Base-by-base conservation (phyloP, 2,329 filamentous ascomycete genomes). In the Exophiala sideris region DNA sequence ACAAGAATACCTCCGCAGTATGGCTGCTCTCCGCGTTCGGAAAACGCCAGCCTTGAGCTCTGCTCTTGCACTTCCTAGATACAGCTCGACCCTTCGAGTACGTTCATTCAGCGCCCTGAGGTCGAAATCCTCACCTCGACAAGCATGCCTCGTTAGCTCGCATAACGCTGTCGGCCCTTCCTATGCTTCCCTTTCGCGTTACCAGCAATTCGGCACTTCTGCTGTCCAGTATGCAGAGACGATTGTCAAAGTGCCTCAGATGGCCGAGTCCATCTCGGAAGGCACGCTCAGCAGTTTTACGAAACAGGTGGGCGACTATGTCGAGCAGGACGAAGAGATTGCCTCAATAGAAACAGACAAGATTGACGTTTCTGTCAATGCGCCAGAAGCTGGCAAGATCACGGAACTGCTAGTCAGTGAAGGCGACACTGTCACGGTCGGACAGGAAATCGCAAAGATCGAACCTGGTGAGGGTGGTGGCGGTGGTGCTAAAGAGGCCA, bases 331-430 rank as follows among this genome's bases (percentile, higher is more conserved):
- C 69, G 94, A 97, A 76, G 94, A 99, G 73, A 92, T 99, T 71
- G 94, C 94, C 32, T 96, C 92, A 46, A 99, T 99, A 68, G 94
- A 99, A 76, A 99, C 94, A 11, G 94, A 99, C 81, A 99, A 99
- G 91, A 97, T 97, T 69, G 94, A 99, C 72, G 90, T 99, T 42
- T 87, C 92, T 21, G 91, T 99, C 68, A 97, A 96, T 73, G 91
- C 94, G 12, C 89, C 94, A 6, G 86, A 92, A 65, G 84, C 92
- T 38, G 94, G 94, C 63, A 88, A 85, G 29, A 89, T 99, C 74
- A 95, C 90, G 73, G 91, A 97, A 73, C 84, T 96, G 54, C 79
- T 97, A 32, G 94, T 87, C 61, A 89, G 84, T 59, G 94, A 97
- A 73, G 94, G 97, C 69, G 94, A 96, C 68, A 97, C 91, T 18